Percentiles rank a stretch among this genome's conserved stretches.
phyloP scores from a whole-genome alignment of 75 land plant genomes.

The Gnetum montanum region DNA sequence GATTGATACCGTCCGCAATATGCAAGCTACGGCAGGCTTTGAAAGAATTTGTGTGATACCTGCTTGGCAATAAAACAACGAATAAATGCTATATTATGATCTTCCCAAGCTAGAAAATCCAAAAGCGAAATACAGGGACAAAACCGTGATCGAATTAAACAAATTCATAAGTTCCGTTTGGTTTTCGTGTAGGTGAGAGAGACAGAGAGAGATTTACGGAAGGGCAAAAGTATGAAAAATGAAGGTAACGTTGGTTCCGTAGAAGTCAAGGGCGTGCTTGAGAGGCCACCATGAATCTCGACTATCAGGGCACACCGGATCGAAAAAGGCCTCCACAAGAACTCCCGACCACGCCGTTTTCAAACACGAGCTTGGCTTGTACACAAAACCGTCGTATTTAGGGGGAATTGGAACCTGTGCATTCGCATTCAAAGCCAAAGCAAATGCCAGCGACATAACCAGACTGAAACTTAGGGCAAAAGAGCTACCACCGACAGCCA shows the following conservation, averaged over 20 bases:
- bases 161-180: neutral
- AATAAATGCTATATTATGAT: no score
- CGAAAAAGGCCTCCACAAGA: slow-evolving; percentile 81
- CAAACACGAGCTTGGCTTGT: slow-evolving; percentile 9
- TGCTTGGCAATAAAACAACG: no score
- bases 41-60: slow-evolving; percentile 80
- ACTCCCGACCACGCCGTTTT: slow-evolving; percentile 24
- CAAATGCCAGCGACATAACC: no score
- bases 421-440: no score
- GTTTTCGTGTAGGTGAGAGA: neutral
- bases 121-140: neutral
- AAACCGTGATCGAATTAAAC: neutral
- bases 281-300: slow-evolving; percentile 74
- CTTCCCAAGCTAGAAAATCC: neutral
- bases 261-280: slow-evolving; percentile 46
- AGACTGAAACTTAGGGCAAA: no score
- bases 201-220: slow-evolving; percentile 54
- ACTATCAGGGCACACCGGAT: slow-evolving; percentile 89
- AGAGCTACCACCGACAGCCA: no score
- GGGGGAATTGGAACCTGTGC: slow-evolving; percentile 40
- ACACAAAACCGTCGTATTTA: slow-evolving; percentile 72
- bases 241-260: slow-evolving; percentile 32
- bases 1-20: slow-evolving; percentile 45
- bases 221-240: slow-evolving; percentile 73
- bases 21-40: slow-evolving; percentile 61